Evolutionary conservation across 352 stramenopile species (phyloP), one percentile per base, ranked within the genome.

Genomic region (Peronosclerospora sorghi): DNA sequence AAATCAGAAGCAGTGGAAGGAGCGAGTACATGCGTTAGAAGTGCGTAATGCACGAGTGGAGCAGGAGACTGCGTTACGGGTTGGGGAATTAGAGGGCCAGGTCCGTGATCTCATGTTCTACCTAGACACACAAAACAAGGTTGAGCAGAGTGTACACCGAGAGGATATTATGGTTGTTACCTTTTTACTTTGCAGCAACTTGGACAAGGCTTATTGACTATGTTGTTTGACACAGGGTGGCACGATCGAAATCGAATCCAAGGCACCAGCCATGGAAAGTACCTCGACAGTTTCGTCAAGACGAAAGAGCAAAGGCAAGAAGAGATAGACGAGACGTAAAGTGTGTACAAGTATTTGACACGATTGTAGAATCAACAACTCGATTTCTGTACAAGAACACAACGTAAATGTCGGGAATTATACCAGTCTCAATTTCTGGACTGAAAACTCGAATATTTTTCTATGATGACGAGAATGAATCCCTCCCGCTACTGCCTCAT

Each of bases 51-150:
- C 51, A 20, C 71, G 60, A 14, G 48, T 70, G 40, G 70, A 88
- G 44, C 58, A 60, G 20, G 70, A 87, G 21, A 85, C 73, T 7
- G 57, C 73, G 2, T 21, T 66, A 7, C 81, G 75, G 2, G 51
- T 93, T 18, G 76, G 65, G 2, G 80, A 92, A 37, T 49, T 93
- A 36, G 80, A 95, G 42, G 64, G 62, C n/a, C 80, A 94, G 48
- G 78, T 91, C 8, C 73, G 77, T 19, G 83, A 95, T 51, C 46
- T 95, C 7, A 94, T 94, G 83, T 93, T 94, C 48, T 93, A 92
- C 51, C 48, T 94, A 20, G 83, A 94, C 45, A 91, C 80, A 23
- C 83, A 92, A 46, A 88, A 54, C 57, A 88, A 87, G 47, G 71
- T 94, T 2, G 77, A 88, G 42, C 66, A 86, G 30, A 91, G 78